Conservation (phyloP, 208 protist genomes). For the Acanthamoeba pearcei region DNA sequence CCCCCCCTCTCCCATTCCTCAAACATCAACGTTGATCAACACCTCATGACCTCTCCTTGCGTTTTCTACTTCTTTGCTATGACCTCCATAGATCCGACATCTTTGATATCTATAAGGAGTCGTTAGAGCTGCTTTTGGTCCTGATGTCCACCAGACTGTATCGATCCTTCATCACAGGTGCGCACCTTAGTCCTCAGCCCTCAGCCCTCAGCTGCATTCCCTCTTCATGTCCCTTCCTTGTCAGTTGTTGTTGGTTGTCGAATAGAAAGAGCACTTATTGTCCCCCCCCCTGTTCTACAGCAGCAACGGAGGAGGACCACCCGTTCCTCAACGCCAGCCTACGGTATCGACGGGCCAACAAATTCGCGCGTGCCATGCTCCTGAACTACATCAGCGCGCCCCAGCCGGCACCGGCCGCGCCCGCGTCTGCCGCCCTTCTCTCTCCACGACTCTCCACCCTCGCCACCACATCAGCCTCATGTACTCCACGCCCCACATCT, state of each 20-base stretch:
- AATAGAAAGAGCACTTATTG: not conserved
- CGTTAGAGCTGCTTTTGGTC: conserved; percentile 15
- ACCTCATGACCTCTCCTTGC: not conserved
- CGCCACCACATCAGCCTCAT: not conserved
- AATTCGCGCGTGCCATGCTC: conserved; percentile 5
- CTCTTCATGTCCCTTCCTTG: not conserved
- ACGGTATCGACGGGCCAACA: not conserved
- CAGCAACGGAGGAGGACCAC: not conserved
- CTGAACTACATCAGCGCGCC: conserved; percentile 18
- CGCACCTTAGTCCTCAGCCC: too few relatives aligned
- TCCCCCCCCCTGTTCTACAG: too few relatives aligned
- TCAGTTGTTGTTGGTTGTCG: not conserved
- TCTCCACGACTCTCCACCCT: not conserved
- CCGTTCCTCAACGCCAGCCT: conserved; percentile 18
- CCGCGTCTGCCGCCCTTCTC: not conserved
- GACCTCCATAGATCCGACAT: not conserved
- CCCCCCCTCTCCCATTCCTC: not conserved
- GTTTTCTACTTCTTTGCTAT: not conserved
- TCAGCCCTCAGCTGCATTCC: not conserved
- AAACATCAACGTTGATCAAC: not conserved
- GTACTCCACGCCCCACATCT: not conserved
- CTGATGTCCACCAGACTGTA: conserved; percentile 47
- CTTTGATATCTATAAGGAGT: not conserved
- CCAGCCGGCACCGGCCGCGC: not conserved
- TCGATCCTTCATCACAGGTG: not conserved